phyloP scores from a whole-genome alignment of 805 yeast genomes.

The Candida ortonii region DNA sequence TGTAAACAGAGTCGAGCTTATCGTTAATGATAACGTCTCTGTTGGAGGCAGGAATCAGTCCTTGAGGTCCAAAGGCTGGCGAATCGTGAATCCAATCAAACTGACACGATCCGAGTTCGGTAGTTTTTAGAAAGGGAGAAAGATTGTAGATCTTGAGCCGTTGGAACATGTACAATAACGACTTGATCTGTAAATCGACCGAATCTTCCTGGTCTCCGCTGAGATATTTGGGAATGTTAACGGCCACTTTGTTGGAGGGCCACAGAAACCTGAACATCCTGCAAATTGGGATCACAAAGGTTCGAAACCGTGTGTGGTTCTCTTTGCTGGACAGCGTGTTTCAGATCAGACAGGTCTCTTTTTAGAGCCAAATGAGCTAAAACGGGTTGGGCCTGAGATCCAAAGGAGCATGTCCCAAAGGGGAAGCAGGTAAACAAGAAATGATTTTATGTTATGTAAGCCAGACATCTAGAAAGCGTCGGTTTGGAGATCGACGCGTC shows the following conservation, averaged over 20 bases:
- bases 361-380: too few species aligned
- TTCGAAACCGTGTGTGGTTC: too few species aligned
- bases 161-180: slow-evolving; percentile 56
- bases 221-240: slow-evolving; percentile 48
- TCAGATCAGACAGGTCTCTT: too few species aligned
- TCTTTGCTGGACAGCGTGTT: too few species aligned
- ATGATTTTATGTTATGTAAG: too few species aligned
- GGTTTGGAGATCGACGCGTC: too few species aligned
- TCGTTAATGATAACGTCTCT: slow-evolving; percentile 25
- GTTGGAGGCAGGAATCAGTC: slow-evolving; percentile 7
- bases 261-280: slow-evolving; percentile 32
- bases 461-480: too few species aligned
- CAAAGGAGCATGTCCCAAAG: too few species aligned
- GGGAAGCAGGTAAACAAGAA: too few species aligned
- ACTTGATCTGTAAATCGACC: slow-evolving; percentile 58
- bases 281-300: too few species aligned
- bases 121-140: slow-evolving; percentile 39
- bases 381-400: too few species aligned
- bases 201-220: slow-evolving; percentile 52
- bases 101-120: slow-evolving; percentile 27
- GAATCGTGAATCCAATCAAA: slow-evolving; percentile 20
- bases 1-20: slow-evolving; percentile 57
- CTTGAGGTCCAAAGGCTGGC: slow-evolving; percentile 5
- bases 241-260: slow-evolving; percentile 35
- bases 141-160: slow-evolving; percentile 44